Evolutionary conservation across 768 basidiomycete genomes (phyloP).

Genomic region (Leccinum imitatum): DNA sequence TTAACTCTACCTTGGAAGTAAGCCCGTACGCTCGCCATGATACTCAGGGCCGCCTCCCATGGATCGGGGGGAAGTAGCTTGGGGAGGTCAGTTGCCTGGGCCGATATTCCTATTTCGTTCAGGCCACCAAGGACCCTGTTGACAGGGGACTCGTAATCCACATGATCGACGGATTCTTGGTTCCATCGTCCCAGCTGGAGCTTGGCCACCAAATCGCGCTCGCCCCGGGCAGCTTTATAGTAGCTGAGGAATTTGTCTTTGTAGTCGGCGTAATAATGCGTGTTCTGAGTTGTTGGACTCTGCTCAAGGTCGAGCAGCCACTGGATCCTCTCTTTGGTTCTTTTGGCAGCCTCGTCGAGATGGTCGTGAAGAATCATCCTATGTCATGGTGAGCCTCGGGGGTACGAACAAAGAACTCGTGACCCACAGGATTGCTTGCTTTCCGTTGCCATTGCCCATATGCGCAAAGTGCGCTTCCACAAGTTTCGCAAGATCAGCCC

Average conservation of each 20-base stretch:
- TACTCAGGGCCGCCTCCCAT: slow-evolving; percentile 55
- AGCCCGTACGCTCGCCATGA: slow-evolving; percentile 72
- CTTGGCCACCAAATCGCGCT: slow-evolving; percentile 7
- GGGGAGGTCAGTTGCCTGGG: slow-evolving; percentile 42
- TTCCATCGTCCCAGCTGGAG: background rate
- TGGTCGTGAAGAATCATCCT: slow-evolving; percentile 54
- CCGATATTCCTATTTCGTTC: slow-evolving; percentile 28
- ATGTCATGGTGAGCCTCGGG: background rate
- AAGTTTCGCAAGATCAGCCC: slow-evolving; percentile 40
- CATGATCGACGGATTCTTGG: background rate
- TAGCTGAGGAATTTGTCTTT: slow-evolving; percentile 47
- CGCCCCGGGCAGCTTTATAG: slow-evolving; percentile 40
- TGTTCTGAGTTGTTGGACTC: slow-evolving; percentile 53
- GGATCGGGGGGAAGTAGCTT: slow-evolving; percentile 51
- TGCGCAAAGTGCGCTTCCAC: slow-evolving; percentile 49
- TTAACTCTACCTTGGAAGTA: slow-evolving; percentile 67
- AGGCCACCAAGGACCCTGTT: slow-evolving; percentile 28
- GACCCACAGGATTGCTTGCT: slow-evolving; percentile 47
- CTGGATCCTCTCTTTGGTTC: slow-evolving; percentile 40
- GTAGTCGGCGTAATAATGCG: slow-evolving; percentile 49
- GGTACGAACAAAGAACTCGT: fast-evolving
- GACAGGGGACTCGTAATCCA: slow-evolving; percentile 13
- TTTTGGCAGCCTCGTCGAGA: slow-evolving; percentile 42
- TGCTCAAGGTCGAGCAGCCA: slow-evolving; percentile 53
- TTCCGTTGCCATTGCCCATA: slow-evolving; percentile 53